Base-by-base conservation (phyloP, 768 basidiomycete species). In the Phylloporus scabripes region DNA sequence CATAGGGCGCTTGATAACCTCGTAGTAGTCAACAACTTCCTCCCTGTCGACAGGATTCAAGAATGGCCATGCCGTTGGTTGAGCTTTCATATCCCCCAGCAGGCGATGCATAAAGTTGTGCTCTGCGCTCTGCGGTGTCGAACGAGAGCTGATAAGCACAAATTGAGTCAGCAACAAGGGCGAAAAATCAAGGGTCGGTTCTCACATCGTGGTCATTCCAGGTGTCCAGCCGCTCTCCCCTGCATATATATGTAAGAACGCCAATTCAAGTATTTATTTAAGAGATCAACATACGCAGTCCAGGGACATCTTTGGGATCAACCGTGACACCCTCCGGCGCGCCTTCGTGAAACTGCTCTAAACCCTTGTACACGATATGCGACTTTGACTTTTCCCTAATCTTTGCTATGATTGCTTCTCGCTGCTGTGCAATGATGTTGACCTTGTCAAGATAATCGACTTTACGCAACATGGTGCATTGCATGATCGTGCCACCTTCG, bases 401-500 rank as follows among this genome's bases (percentile, higher is more conserved):
- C 71, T 93, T 96, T 26, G 77, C 70, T 61, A 95, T 75, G 47
- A 97, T 81, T 5, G 93, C 92, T 58, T 93, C 92, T 60, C 92
- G 86, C 70, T 99, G 96, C 51, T 73, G 74, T 4, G 80, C 73
- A 48, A 97, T 72, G 53, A 87, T 82, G 47, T 81, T 81, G 26
- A 79, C 75, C 52, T 90, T 92, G 56, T 87, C 76, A 51, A 94
- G 75, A 61, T 98, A 99, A 62, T 92, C 82, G 53, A 98, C 82
- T 63, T 89, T 91, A 45, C 79, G 82, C n/a, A 99, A 69, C 89
- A 99, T 86, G 6, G 86, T 86, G 62, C 96, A 99, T 67, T 94
- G 91, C 94, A 99, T 97, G 71, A 98, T 92, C 39, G 95, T 99
- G 15, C 92, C 94, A 34, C 95, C 95, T 67, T 99, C 96, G 68